Conservation (phyloP, 352 stramenopile genomes). For the Pythium grandisporangium region DNA sequence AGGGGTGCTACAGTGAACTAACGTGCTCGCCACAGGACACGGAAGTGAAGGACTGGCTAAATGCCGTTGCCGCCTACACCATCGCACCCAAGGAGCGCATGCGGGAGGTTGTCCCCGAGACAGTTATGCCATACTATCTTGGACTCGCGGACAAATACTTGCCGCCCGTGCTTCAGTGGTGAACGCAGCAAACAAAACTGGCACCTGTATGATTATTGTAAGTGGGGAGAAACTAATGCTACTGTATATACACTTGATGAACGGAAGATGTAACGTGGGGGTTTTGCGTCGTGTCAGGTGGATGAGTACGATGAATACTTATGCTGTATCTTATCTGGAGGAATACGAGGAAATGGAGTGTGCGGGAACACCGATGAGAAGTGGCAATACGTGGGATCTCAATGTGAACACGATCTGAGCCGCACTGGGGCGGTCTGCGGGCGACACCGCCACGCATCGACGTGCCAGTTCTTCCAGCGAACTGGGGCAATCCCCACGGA, state of each 20-base stretch:
- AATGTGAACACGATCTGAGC: slow-evolving; percentile 42
- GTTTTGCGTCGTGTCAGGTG: too few relatives aligned
- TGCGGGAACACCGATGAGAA: slow-evolving; percentile 3
- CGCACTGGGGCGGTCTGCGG: slow-evolving; percentile 28
- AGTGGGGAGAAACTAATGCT: too few relatives aligned
- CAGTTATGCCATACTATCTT: slow-evolving; percentile 56
- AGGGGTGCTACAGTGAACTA: slow-evolving; percentile 42
- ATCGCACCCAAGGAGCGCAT: slow-evolving; percentile 29
- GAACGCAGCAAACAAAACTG: too few relatives aligned
- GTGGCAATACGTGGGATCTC: slow-evolving; percentile 16
- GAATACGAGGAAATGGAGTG: too few relatives aligned
- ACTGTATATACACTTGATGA: too few relatives aligned
- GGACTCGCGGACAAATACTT: slow-evolving; percentile 66
- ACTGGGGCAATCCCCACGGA: slow-evolving; percentile 24
- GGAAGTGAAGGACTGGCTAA: slow-evolving; percentile 69
- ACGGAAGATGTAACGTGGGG: too few relatives aligned
- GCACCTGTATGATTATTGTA: too few relatives aligned
- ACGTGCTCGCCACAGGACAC: slow-evolving; percentile 30
- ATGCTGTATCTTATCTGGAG: too few relatives aligned
- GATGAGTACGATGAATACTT: too few relatives aligned
- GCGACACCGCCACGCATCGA: slow-evolving; percentile 20
- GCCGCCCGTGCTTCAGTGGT: slow-evolving; percentile 60
- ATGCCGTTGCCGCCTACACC: slow-evolving; percentile 23
- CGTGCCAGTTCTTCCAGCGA: slow-evolving; percentile 23
- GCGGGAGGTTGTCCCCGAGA: slow-evolving; percentile 22